A percentile compares a stretch with the other conserved stretches of the same genome.
Conservation (phyloP, 352 stramenopile species). For the Pythium volutum region DNA sequence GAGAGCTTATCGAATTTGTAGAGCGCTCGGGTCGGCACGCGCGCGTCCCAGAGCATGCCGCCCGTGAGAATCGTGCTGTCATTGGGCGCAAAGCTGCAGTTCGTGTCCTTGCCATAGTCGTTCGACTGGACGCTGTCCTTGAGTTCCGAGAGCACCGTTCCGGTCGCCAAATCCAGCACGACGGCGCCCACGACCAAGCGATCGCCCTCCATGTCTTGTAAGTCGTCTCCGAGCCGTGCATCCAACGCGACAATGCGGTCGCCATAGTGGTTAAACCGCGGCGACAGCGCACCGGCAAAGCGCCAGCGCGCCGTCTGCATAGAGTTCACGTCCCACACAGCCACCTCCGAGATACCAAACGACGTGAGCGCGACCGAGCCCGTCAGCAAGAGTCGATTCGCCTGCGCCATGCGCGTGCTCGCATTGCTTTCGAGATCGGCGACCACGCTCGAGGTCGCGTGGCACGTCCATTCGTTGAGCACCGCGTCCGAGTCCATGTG, state of each 20-base stretch:
- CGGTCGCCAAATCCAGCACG: conserved; percentile 69
- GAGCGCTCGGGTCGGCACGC: conserved; percentile 61
- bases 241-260: conserved; percentile 72
- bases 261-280: conserved; percentile 78
- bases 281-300: conserved; percentile 50
- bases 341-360: conserved; percentile 58
- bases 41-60: conserved; percentile 79
- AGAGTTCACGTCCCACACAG: conserved; percentile 66
- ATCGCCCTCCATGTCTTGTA: conserved; percentile 30
- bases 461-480: conserved; percentile 73
- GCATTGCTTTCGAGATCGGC: conserved; percentile 73
- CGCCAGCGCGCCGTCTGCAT: conserved; percentile 65
- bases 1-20: conserved; percentile 91
- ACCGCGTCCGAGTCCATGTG: conserved; percentile 63
- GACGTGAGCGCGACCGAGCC: conserved; percentile 44
- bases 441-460: conserved; percentile 66
- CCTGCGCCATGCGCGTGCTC: conserved; percentile 41
- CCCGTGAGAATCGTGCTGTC: conserved; percentile 76
- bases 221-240: conserved; percentile 34
- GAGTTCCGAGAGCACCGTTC: conserved; percentile 55
- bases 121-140: conserved; percentile 65
- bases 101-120: conserved; percentile 73
- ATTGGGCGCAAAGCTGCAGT: conserved; percentile 71
- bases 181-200: conserved; percentile 45
- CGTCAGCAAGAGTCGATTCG: conserved; percentile 57